phyloP scores from a whole-genome alignment of 2,329 filamentous ascomycete species.

The Fusarium sp. region DNA sequence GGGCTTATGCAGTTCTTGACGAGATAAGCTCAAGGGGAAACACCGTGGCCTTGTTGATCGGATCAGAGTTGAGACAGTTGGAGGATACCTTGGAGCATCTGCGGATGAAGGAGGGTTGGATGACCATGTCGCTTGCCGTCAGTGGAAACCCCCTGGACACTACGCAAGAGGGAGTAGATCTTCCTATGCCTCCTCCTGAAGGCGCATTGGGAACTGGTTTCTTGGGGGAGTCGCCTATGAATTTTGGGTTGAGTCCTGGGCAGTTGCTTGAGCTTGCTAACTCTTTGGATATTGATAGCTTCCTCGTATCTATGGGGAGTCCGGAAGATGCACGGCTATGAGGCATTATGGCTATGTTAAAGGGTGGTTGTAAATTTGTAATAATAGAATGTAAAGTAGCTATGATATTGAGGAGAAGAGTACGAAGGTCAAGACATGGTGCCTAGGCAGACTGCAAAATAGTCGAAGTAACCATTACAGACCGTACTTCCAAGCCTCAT shows the following conservation, averaged over 20 bases:
- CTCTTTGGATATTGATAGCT: neutral
- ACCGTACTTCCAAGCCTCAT: constrained; percentile 13
- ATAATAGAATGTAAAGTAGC: neutral
- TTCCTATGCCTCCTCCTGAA: neutral
- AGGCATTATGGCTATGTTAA: neutral
- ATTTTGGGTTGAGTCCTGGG: neutral
- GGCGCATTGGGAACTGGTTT: neutral
- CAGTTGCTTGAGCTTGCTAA: neutral
- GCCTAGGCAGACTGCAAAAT: neutral
- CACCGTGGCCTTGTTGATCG: constrained; percentile 54
- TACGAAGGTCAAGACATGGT: neutral
- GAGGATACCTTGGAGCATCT: neutral
- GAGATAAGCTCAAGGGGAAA: constrained; percentile 59
- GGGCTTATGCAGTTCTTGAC: constrained; percentile 56
- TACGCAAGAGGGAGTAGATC: neutral
- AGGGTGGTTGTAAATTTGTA: neutral
- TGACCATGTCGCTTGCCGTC: neutral
- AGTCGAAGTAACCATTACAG: neutral
- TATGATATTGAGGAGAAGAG: neutral
- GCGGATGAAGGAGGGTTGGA: neutral
- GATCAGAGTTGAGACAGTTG: neutral
- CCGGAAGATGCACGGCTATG: neutral
- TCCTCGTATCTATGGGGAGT: neutral
- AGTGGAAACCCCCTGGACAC: neutral
- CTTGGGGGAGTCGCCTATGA: neutral